These are phyloP conservation scores for Cadophora sp. DNA, from an alignment of 2,329 filamentous ascomycete genomes.

Conservation along the genomic window DNA sequence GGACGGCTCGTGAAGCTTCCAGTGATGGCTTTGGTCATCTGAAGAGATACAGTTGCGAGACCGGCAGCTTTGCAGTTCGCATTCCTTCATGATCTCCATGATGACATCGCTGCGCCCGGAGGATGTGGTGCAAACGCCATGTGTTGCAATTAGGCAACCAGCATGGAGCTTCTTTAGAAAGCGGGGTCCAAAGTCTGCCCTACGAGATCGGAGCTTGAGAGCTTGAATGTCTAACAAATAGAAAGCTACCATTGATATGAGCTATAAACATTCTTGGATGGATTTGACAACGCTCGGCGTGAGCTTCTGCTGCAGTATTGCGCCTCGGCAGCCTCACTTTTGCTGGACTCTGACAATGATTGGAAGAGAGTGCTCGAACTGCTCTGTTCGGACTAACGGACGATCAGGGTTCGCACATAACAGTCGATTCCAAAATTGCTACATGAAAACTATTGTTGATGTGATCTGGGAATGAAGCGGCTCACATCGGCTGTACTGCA, in stretches of 20 bases:
- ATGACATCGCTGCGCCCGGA: conserved; percentile 1
- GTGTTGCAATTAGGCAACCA: not conserved
- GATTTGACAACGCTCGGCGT: not conserved
- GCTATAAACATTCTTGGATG: not conserved
- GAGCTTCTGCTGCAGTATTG: not conserved
- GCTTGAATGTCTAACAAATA: conserved; percentile 11
- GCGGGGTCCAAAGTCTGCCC: not conserved
- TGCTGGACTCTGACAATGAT: not conserved
- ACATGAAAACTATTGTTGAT: not conserved
- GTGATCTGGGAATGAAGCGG: not conserved
- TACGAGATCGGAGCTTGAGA: conserved; percentile 8
- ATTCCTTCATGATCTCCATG: not conserved
- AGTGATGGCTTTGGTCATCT: conserved; percentile 4
- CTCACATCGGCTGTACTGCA: conserved; percentile 1
- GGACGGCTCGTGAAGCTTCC: not conserved
- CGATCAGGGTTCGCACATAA: not conserved
- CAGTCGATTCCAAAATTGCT: not conserved
- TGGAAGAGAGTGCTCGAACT: conserved; percentile 1
- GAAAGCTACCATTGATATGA: not conserved
- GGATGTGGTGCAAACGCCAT: not conserved
- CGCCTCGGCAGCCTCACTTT: conserved; percentile 17
- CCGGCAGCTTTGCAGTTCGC: not conserved
- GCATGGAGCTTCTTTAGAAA: not conserved
- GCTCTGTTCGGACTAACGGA: not conserved
- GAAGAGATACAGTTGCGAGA: not conserved